Percentiles rank a stretch among this genome's conserved stretches.
These are phyloP conservation scores for Phytophthora quininea DNA, from an alignment of 352 stramenopile genomes.

Conservation along the genomic window DNA sequence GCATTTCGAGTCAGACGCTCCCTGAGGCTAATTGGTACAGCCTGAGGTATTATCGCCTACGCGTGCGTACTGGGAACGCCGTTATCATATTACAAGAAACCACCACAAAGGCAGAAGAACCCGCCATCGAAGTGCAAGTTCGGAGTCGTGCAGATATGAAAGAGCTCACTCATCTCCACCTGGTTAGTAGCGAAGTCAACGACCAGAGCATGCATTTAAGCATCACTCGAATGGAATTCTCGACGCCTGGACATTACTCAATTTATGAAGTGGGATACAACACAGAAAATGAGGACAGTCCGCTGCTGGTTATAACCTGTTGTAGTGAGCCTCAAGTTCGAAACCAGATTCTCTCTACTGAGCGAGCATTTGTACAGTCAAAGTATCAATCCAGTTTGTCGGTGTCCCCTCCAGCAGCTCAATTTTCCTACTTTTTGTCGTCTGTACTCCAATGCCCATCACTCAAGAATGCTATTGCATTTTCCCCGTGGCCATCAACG, in stretches of 20 bases:
- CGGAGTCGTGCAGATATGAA: conserved; percentile 15
- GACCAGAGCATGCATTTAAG: conserved; percentile 5
- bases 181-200: conserved; percentile 3
- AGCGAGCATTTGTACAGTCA: conserved; percentile 16
- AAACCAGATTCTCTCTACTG: conserved; percentile 9
- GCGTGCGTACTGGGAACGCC: conserved; percentile 16
- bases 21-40: conserved; percentile 22
- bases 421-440: conserved; percentile 34
- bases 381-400: conserved; percentile 20
- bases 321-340: conserved; percentile 16
- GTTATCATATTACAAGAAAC: conserved; percentile 22
- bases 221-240: conserved; percentile 19
- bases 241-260: conserved; percentile 21
- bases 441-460: conserved; percentile 17
- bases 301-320: conserved; percentile 17
- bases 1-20: conserved; percentile 9
- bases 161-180: conserved; percentile 18
- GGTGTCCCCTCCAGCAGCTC: conserved; percentile 2
- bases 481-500: conserved; percentile 23
- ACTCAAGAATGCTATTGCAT: conserved; percentile 16
- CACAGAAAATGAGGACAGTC: conserved; percentile 4
- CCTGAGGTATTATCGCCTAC: conserved; percentile 19
- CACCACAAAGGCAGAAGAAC: conserved; percentile 11
- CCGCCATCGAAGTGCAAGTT: conserved; percentile 24
- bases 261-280: conserved; percentile 13